phyloP scores from a whole-genome alignment of 805 yeast species.

The Candida michaelii region DNA sequence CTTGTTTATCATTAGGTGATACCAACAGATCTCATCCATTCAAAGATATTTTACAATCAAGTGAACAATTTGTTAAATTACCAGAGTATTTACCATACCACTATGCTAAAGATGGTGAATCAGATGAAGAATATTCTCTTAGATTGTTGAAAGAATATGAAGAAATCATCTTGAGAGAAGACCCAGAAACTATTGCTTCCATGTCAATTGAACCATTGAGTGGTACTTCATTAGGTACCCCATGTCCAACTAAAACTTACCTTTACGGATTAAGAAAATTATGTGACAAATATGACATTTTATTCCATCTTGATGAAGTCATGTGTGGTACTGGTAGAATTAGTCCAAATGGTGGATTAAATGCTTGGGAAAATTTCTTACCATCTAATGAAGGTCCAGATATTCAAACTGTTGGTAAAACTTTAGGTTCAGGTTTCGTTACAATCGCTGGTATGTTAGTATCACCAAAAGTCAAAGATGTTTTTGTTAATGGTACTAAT shows the following conservation, averaged over 20 bases:
- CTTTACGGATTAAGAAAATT: slow-evolving; percentile 27
- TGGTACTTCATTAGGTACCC: slow-evolving; percentile 29
- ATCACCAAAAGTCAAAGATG: slow-evolving; percentile 25
- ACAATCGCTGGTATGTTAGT: slow-evolving; percentile 32
- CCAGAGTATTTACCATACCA: slow-evolving; percentile 30
- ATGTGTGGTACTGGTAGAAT: slow-evolving; percentile 39
- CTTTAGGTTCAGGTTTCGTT: slow-evolving; percentile 31
- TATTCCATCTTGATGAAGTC: slow-evolving; percentile 34
- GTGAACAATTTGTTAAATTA: slow-evolving; percentile 19
- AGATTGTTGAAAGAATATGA: slow-evolving; percentile 25
- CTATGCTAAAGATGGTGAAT: slow-evolving; percentile 23
- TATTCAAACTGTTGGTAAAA: slow-evolving; percentile 32
- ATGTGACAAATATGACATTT: slow-evolving; percentile 31
- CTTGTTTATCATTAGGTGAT: slow-evolving; percentile 24
- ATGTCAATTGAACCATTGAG: slow-evolving; percentile 28
- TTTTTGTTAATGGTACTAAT: slow-evolving; percentile 20
- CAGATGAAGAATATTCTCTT: slow-evolving; percentile 21
- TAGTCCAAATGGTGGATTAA: slow-evolving; percentile 24
- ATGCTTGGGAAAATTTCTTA: slow-evolving; percentile 32
- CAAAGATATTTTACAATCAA: slow-evolving; percentile 22
- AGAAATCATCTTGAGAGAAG: slow-evolving; percentile 22
- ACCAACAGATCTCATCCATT: slow-evolving; percentile 20
- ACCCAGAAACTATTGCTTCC: slow-evolving; percentile 29
- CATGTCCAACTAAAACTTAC: slow-evolving; percentile 27
- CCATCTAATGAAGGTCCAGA: slow-evolving; percentile 27